Evolutionary conservation across 2,329 filamentous ascomycete genomes (phyloP).

Genomic region (Colletotrichum sp.): DNA sequence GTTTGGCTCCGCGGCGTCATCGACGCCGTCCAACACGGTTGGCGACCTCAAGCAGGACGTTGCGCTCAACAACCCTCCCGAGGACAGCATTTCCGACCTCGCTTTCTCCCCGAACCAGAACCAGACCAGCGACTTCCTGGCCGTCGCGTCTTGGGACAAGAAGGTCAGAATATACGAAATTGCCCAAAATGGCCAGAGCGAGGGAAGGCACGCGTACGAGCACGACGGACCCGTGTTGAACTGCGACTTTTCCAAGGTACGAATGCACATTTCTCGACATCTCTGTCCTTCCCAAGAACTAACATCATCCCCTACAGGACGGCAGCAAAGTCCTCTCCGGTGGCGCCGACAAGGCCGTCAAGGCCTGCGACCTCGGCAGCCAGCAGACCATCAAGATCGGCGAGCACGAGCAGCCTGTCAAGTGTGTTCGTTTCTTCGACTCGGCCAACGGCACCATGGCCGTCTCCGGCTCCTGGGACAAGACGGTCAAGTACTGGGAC

Average conservation of each 20-base stretch:
- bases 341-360: conserved; percentile 89
- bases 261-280: conserved; percentile 28
- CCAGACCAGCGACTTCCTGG: conserved; percentile 75
- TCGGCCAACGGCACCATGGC: conserved; percentile 77
- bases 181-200: conserved; percentile 74
- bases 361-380: conserved; percentile 80
- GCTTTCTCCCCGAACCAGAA: conserved; percentile 73
- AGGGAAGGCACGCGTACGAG: conserved; percentile 85
- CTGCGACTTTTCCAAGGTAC: conserved; percentile 87
- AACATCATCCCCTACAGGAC: conserved; percentile 62
- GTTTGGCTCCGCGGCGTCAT: conserved; percentile 58
- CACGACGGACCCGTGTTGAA: conserved; percentile 85
- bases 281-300: background rate
- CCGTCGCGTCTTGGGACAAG: conserved; percentile 95
- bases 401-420: conserved; percentile 83
- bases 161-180: conserved; percentile 98
- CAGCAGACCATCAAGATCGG: conserved; percentile 76
- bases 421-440: conserved; percentile 79
- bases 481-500: conserved; percentile 91
- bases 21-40: conserved; percentile 71
- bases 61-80: conserved; percentile 76
- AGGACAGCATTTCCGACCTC: conserved; percentile 89
- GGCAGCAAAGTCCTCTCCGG: conserved; percentile 86
- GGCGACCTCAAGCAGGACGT: conserved; percentile 94
- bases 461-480: conserved; percentile 92